Evolutionary conservation across 495 filamentous ascomycete species (phyloP).

Genomic region (Penicillium lividum): DNA sequence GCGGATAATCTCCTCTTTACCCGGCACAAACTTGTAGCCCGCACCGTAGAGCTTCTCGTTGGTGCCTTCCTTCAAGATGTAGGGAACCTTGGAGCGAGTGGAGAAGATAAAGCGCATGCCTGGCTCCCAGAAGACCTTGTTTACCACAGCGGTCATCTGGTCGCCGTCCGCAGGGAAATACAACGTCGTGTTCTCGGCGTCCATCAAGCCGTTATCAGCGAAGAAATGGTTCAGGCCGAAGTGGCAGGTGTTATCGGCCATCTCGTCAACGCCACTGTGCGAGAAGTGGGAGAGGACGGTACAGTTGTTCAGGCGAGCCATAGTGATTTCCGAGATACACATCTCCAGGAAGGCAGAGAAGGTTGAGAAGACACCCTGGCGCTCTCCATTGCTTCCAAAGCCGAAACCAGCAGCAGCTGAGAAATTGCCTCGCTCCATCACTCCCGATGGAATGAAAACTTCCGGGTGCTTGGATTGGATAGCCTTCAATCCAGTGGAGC

Average conservation of each 20-base stretch:
- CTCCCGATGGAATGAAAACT: constrained; percentile 37
- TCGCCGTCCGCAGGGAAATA: constrained; percentile 47
- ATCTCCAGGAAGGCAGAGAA: constrained; percentile 46
- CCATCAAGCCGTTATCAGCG: constrained; percentile 43
- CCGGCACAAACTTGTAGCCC: constrained; percentile 40
- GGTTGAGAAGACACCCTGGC: constrained; percentile 44
- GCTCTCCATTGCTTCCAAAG: constrained; percentile 40
- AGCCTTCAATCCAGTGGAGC: constrained; percentile 42
- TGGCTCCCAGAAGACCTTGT: constrained; percentile 38
- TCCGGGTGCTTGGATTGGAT: constrained; percentile 38
- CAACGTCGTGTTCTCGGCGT: constrained; percentile 31
- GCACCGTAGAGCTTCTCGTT: constrained; percentile 39
- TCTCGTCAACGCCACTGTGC: constrained; percentile 45
- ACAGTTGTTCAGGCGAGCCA: constrained; percentile 44
- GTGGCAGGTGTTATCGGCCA: constrained; percentile 47
- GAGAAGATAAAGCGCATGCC: constrained; percentile 45
- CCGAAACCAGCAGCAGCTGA: constrained; percentile 43
- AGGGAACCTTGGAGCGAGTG: constrained; percentile 43
- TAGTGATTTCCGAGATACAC: constrained; percentile 44
- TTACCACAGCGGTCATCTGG: constrained; percentile 46
- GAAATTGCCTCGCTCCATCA: constrained; percentile 47
- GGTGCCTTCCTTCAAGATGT: constrained; percentile 40
- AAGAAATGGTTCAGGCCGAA: constrained; percentile 47
- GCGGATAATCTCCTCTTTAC: constrained; percentile 42
- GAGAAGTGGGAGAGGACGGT: constrained; percentile 43